phyloP scores from a whole-genome alignment of 495 filamentous ascomycete species.

The Viridothelium virens region DNA sequence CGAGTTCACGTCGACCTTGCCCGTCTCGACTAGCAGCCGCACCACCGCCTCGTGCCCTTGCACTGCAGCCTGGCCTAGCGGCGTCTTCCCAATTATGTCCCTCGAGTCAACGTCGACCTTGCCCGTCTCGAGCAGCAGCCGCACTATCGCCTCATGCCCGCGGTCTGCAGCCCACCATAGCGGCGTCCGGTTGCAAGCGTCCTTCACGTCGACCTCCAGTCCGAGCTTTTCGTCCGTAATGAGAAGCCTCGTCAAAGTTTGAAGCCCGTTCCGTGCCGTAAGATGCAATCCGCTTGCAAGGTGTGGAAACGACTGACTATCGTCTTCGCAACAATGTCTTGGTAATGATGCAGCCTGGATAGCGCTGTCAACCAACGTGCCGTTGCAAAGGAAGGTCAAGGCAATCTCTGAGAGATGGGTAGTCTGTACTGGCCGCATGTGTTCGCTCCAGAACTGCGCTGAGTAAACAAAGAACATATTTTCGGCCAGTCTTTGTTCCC shows the following conservation, averaged over 20 bases:
- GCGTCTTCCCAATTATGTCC: background rate
- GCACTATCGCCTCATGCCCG: slow-evolving; percentile 10
- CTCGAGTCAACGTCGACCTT: slow-evolving; percentile 22
- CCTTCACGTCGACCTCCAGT: background rate
- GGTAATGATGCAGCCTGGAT: too few species aligned
- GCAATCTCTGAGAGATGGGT: background rate
- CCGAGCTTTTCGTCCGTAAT: background rate
- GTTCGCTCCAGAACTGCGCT: background rate
- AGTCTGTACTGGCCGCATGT: background rate
- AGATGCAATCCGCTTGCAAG: background rate
- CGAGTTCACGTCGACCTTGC: background rate
- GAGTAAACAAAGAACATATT: background rate
- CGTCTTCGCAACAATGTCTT: background rate
- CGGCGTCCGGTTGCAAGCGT: background rate
- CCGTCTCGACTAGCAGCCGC: background rate
- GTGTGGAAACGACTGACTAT: background rate
- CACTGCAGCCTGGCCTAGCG: background rate
- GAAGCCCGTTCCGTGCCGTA: background rate
- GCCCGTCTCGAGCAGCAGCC: background rate
- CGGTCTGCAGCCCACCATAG: background rate
- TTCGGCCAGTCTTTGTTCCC: background rate
- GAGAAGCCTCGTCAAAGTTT: background rate
- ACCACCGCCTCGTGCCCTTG: background rate
- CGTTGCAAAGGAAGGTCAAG: background rate
- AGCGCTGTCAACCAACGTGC: background rate